Percentiles rank a stretch among this genome's conserved stretches.
phyloP scores from a whole-genome alignment of 441 rosid genomes.

The Erysimum cheiri region DNA sequence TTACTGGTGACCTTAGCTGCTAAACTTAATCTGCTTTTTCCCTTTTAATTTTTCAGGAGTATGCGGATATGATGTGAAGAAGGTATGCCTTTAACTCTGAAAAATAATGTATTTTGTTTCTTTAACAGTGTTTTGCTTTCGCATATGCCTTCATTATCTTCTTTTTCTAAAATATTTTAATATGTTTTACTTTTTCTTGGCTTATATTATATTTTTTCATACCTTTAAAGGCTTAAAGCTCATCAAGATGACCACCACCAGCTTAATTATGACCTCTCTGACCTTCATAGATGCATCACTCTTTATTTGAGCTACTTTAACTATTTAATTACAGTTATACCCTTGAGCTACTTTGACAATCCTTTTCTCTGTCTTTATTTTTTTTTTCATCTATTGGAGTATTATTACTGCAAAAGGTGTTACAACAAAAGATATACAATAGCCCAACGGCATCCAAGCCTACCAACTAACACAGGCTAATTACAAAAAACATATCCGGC shows the following conservation, averaged over 20 bases:
- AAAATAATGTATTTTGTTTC: conserved; percentile 20
- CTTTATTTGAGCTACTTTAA: conserved; percentile 27
- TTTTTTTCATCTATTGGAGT: too few species aligned
- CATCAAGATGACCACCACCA: conserved; percentile 32
- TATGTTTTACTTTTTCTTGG: conserved; percentile 22
- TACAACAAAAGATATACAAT: too few species aligned
- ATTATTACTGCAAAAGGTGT: too few species aligned
- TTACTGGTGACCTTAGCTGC: conserved; percentile 29
- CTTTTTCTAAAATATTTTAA: background rate
- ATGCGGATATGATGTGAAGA: conserved; percentile 56
- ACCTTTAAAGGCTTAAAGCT: conserved; percentile 29
- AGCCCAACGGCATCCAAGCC: too few species aligned
- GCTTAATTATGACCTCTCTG: conserved; percentile 27
- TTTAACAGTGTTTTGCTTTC: conserved; percentile 31
- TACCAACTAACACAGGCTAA: too few species aligned
- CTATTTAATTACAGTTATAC: conserved; percentile 3
- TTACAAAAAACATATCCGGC: too few species aligned
- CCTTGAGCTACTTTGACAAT: conserved; percentile 30
- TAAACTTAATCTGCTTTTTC: conserved; percentile 31
- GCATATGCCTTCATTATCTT: conserved; percentile 12
- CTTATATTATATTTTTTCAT: conserved; percentile 2
- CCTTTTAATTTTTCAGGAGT: conserved; percentile 45
- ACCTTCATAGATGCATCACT: conserved; percentile 31
- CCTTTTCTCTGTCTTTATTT: too few species aligned
- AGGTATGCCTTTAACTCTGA: conserved; percentile 46